phyloP scores from a whole-genome alignment of 306 rosid species.

The Pyrus pyrifolia region DNA sequence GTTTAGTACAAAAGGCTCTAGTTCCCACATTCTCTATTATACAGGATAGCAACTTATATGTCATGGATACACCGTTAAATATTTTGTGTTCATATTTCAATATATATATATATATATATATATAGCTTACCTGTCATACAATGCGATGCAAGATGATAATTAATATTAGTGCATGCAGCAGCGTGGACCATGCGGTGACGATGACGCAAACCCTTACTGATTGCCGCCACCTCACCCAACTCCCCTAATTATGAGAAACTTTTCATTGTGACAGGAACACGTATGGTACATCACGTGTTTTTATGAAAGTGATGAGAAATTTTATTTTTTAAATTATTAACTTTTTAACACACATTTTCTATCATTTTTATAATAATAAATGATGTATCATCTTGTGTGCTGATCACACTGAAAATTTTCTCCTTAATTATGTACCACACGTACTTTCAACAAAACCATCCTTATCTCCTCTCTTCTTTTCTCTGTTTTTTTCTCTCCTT shows the following conservation, averaged over 20 bases:
- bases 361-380: no score
- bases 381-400: accelerated
- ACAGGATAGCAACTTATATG: no score
- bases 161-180: not conserved
- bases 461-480: not conserved
- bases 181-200: not conserved
- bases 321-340: no score
- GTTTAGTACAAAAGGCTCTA: not conserved
- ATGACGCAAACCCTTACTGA: not conserved
- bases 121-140: not conserved
- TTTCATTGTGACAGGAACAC: no score
- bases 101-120: no score
- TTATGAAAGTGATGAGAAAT: no score
- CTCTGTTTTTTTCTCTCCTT: not conserved
- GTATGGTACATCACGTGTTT: accelerated
- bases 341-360: accelerated
- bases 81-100: no score
- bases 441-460: not conserved
- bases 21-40: not conserved
- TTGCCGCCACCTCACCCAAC: slow-evolving; percentile 11
- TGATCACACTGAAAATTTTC: no score
- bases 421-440: not conserved
- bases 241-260: not conserved
- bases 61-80: no score
- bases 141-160: not conserved